These are phyloP conservation scores for Eucommia ulmoides DNA, from an alignment of 257 asterid genomes.

Conservation along the genomic window DNA sequence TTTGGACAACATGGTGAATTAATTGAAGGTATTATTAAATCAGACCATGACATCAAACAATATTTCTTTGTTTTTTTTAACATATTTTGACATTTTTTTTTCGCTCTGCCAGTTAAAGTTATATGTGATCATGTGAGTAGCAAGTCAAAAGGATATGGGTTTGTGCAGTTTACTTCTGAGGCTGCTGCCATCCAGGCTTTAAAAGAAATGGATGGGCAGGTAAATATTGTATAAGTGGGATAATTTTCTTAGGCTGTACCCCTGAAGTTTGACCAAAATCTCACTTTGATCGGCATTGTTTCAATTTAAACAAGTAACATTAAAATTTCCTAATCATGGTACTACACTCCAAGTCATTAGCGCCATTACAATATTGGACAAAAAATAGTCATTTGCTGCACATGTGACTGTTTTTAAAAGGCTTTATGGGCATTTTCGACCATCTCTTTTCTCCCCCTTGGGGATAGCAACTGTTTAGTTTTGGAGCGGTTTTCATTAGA, in stretches of 20 bases:
- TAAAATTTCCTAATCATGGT: too few relatives aligned
- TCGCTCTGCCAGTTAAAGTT: slow-evolving; percentile 42
- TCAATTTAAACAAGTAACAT: too few relatives aligned
- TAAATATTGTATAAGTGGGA: slow-evolving; percentile 10
- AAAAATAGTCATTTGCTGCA: too few relatives aligned
- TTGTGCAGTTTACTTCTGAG: slow-evolving; percentile 41
- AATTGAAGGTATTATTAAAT: slow-evolving; percentile 34
- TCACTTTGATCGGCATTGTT: too few relatives aligned
- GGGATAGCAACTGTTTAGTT: too few relatives aligned
- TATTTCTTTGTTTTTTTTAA: background rate
- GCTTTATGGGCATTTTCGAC: too few relatives aligned
- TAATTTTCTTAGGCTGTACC: background rate
- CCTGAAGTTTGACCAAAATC: too few relatives aligned
- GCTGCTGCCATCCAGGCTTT: slow-evolving; percentile 51
- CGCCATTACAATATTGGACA: too few relatives aligned
- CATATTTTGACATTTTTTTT: background rate
- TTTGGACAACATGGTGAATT: slow-evolving; percentile 51
- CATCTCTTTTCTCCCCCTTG: slow-evolving; percentile 1
- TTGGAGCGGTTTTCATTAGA: too few relatives aligned
- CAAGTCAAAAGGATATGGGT: slow-evolving; percentile 73
- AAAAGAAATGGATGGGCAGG: slow-evolving; percentile 63
- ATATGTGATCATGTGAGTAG: slow-evolving; percentile 62
- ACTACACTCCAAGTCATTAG: too few relatives aligned
- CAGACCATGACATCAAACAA: background rate
- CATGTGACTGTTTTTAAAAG: too few relatives aligned